These are phyloP conservation scores for Candida chauliodis DNA, from an alignment of 805 yeast species.

Conservation along the genomic window DNA sequence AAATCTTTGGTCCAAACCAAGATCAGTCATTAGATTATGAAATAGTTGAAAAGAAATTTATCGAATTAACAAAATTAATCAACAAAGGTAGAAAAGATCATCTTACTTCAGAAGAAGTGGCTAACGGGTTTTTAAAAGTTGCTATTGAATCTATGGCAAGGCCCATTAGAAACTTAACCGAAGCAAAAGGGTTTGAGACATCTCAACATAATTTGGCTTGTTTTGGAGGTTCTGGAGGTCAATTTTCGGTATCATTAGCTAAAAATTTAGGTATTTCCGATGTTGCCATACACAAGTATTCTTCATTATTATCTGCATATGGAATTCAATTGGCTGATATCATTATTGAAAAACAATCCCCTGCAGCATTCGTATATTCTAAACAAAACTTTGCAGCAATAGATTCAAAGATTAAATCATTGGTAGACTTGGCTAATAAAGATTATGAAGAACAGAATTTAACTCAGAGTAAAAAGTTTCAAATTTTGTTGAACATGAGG, in stretches of 20 bases:
- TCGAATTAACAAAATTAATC: constrained; percentile 42
- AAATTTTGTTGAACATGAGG: constrained; percentile 70
- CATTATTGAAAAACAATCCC: constrained; percentile 33
- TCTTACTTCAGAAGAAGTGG: constrained; percentile 30
- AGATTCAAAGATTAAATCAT: constrained; percentile 40
- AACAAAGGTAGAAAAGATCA: constrained; percentile 30
- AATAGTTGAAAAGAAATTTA: constrained; percentile 49
- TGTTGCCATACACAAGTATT: constrained; percentile 32
- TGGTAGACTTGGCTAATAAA: constrained; percentile 41
- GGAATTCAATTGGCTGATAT: constrained; percentile 33
- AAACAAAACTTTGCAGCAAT: constrained; percentile 32
- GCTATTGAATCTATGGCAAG: constrained; percentile 34
- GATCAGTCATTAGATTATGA: constrained; percentile 31
- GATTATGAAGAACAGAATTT: constrained; percentile 50
- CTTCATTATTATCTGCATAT: constrained; percentile 32
- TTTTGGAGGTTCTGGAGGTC: constrained; percentile 40
- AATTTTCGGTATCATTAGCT: constrained; percentile 27
- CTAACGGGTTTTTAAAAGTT: constrained; percentile 30
- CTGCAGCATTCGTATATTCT: constrained; percentile 25
- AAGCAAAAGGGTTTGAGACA: constrained; percentile 30
- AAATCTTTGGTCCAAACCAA: constrained; percentile 36
- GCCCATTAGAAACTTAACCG: constrained; percentile 34
- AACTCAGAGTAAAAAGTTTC: constrained; percentile 44
- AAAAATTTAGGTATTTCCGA: constrained; percentile 24
- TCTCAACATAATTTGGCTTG: constrained; percentile 30